Percentiles rank a stretch among this genome's conserved stretches.
phyloP scores from a whole-genome alignment of 2,329 filamentous ascomycete genomes.

The Parastagonospora nodorum region DNA sequence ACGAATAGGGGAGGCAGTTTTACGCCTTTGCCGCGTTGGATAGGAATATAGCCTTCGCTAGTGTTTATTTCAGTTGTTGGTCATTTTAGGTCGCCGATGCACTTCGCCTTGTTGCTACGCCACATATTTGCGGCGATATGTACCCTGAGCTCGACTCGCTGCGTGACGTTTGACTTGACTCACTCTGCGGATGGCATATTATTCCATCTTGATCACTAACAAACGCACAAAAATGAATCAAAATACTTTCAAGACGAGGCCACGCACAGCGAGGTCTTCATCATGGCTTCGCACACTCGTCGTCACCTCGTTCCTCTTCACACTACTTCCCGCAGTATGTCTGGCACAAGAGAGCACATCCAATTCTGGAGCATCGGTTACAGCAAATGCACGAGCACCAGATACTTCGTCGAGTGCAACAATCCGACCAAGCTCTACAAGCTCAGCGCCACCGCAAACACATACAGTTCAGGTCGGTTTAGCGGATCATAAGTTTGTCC shows the following conservation, averaged over 20 bases:
- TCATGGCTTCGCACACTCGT: not conserved
- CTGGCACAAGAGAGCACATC: conserved; percentile 10
- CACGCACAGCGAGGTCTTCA: not conserved
- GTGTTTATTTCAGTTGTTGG: conserved; percentile 8
- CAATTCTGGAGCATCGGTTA: not conserved
- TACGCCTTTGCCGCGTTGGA: conserved; percentile 12
- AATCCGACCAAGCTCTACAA: conserved; percentile 13
- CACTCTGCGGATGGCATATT: not conserved
- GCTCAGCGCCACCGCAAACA: conserved; percentile 24
- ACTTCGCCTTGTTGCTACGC: conserved; percentile 9
- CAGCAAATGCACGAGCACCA: not conserved
- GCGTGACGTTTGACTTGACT: not conserved
- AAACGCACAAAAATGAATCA: too few species aligned
- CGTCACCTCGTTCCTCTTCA: not conserved
- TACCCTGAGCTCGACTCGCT: not conserved
- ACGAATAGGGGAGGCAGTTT: conserved; percentile 8
- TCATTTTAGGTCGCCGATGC: conserved; percentile 6
- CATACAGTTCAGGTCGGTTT: conserved; percentile 47
- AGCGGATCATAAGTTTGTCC: conserved; percentile 44
- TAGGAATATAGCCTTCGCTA: not conserved
- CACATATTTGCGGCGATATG: conserved; percentile 1
- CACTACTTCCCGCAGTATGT: conserved; percentile 5
- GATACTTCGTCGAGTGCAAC: conserved; percentile 5
- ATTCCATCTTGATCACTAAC: too few species aligned
- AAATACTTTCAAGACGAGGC: too few species aligned